Evolutionary conservation across 495 filamentous ascomycete species (phyloP).

Genomic region (Alectoria sarmentosa): DNA sequence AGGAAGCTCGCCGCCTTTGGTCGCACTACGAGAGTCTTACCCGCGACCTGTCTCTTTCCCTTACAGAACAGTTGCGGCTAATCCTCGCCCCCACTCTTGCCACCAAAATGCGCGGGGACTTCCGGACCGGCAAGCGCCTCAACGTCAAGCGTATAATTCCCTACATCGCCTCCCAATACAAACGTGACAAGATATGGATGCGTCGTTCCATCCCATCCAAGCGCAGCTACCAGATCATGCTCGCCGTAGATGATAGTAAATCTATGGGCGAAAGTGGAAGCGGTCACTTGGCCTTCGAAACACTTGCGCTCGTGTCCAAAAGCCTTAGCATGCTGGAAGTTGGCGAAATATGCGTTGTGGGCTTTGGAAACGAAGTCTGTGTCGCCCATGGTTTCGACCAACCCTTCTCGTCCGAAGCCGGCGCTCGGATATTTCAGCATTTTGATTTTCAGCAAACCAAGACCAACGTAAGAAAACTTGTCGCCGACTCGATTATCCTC

Average conservation of each 20-base stretch:
- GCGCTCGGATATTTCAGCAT: constrained; percentile 69
- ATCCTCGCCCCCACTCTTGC: constrained; percentile 92
- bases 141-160: constrained; percentile 99
- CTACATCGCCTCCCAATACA: constrained; percentile 94
- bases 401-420: constrained; percentile 76
- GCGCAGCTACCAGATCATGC: constrained; percentile 91
- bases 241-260: constrained; percentile 92
- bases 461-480: constrained; percentile 75
- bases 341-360: constrained; percentile 80
- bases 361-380: constrained; percentile 80
- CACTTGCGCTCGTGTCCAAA: constrained; percentile 79
- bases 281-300: constrained; percentile 76
- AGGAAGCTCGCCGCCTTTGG: constrained; percentile 77
- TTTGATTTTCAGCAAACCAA: constrained; percentile 80
- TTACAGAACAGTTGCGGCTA: constrained; percentile 90
- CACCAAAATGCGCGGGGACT: constrained; percentile 93
- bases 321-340: constrained; percentile 85
- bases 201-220: constrained; percentile 83
- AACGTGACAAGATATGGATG: constrained; percentile 99
- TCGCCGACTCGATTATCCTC: constrained; percentile 66
- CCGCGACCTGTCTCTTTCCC: constrained; percentile 71
- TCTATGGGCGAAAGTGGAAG: constrained; percentile 76
- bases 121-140: constrained; percentile 94
- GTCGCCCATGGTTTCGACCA: constrained; percentile 84
- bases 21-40: constrained; percentile 74